Evolutionary conservation across 805 yeast species (phyloP), one percentile per base, ranked within the genome.

Genomic region (Kodamaea sagamina): DNA sequence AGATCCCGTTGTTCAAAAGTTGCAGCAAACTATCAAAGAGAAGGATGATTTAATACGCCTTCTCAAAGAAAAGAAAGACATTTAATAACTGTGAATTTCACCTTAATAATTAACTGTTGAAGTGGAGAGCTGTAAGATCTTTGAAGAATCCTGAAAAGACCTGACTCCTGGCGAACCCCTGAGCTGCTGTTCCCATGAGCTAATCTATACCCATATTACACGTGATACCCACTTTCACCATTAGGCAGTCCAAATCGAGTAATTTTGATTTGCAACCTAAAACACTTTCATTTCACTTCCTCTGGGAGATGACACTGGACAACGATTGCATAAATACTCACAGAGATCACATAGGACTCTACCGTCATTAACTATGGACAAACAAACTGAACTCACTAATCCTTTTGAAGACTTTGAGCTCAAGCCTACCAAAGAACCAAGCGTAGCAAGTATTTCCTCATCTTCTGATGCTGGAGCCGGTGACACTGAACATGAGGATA

Each of bases 181-280:
- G 8, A 21, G 24, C 24, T 21, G n/a, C n/a, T n/a, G n/a, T n/a
- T n/a, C n/a, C n/a, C n/a, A n/a, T n/a, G n/a, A n/a, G n/a, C n/a
- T n/a, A n/a, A n/a, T n/a, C n/a, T n/a, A 21, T 21, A 21, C 24
- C 8, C 8, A 21, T 8, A 6, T 8, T 21, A 6, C 24, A 19
- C 37, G 24, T 32, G 37, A 32, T 6, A 21, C 10, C 26, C 18
- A 19, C 37, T 41, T 29, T 22, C 9, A 5, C 15, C 46, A 46
- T 46, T 46, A 41, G 17, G 13, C 4, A n/a, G 26, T 39, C 49
- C 49, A 43, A 37, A 42, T 38, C 24, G 24, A 43, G 49, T 28
- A 46, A 46, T 36, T 8, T 21, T 21, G 24, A 21, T 3, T 32
- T 41, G 37, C 24, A 29, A 29, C 32, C 32, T 29, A 29, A 11